Evolutionary conservation across 441 rosid genomes (phyloP).

Genomic region (Sinapis alba): DNA sequence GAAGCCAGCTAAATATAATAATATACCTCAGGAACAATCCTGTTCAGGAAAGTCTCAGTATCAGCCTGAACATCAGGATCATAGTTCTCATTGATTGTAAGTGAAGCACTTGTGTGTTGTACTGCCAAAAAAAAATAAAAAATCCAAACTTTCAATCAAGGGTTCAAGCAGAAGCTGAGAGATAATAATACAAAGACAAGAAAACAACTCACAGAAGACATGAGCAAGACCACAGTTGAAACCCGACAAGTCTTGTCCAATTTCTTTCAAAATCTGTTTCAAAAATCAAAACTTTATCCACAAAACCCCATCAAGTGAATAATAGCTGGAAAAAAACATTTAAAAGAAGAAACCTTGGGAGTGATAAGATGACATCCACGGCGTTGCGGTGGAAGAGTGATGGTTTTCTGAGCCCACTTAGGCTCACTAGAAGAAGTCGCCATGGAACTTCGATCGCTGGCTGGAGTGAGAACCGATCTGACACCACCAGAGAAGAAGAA

Average conservation of each 20-base stretch:
- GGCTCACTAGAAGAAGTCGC: slow-evolving; percentile 55
- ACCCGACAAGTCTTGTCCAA: slow-evolving; percentile 66
- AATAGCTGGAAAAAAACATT: background rate
- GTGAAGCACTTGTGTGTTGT: slow-evolving; percentile 93
- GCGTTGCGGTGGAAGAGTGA: slow-evolving; percentile 71
- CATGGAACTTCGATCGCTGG: slow-evolving; percentile 49
- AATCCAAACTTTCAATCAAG: background rate
- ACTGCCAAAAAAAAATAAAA: slow-evolving; percentile 42
- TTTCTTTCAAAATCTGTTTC: slow-evolving; percentile 77
- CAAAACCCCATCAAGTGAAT: slow-evolving; percentile 14
- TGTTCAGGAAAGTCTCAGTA: slow-evolving; percentile 91
- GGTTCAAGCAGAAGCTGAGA: slow-evolving; percentile 1
- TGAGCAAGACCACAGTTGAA: slow-evolving; percentile 93
- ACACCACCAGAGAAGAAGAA: slow-evolving; percentile 43
- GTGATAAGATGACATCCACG: slow-evolving; percentile 97
- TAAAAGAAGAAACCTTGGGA: slow-evolving; percentile 54
- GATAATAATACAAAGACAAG: background rate
- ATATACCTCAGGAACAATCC: slow-evolving; percentile 86
- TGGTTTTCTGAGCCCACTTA: slow-evolving; percentile 92
- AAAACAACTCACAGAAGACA: slow-evolving; percentile 67
- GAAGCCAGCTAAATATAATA: background rate
- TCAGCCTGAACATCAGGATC: slow-evolving; percentile 93
- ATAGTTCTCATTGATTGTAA: slow-evolving; percentile 91
- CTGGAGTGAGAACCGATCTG: slow-evolving; percentile 47
- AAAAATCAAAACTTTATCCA: slow-evolving; percentile 33